These are phyloP conservation scores for Cyberlindnera subsufficiens DNA, from an alignment of 805 yeast species.

Conservation along the genomic window DNA sequence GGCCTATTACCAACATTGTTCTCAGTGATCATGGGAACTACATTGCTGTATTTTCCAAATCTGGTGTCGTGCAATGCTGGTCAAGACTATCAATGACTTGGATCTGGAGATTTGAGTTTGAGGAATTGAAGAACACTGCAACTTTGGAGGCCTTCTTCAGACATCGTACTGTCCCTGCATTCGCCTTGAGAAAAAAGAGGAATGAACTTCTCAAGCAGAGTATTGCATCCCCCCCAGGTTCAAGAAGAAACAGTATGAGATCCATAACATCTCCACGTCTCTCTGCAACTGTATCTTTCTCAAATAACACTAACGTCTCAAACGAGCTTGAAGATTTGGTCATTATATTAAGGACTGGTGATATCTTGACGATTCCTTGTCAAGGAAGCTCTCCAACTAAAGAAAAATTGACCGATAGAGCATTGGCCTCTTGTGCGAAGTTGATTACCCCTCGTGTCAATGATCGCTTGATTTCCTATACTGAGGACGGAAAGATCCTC, in stretches of 20 bases:
- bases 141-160: conserved; percentile 60
- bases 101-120: conserved; percentile 43
- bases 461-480: conserved; percentile 59
- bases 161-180: conserved; percentile 43
- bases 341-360: conserved; percentile 47
- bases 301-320: conserved; percentile 17
- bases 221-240: conserved; percentile 9
- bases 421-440: conserved; percentile 47
- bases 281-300: conserved; percentile 17
- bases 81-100: conserved; percentile 49
- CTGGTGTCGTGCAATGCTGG: conserved; percentile 53
- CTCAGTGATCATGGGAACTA: conserved; percentile 54
- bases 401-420: conserved; percentile 25
- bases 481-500: conserved; percentile 43
- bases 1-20: conserved; percentile 59
- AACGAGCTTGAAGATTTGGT: conserved; percentile 35
- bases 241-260: conserved; percentile 29
- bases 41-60: conserved; percentile 47
- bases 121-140: conserved; percentile 29
- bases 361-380: conserved; percentile 43
- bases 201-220: conserved; percentile 14
- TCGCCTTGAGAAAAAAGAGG: conserved; percentile 28
- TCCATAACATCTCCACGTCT: conserved; percentile 23
- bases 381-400: conserved; percentile 38
- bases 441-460: conserved; percentile 67